Conservation (phyloP, 2,329 filamentous ascomycete genomes). For the Aspergillus sp. region DNA sequence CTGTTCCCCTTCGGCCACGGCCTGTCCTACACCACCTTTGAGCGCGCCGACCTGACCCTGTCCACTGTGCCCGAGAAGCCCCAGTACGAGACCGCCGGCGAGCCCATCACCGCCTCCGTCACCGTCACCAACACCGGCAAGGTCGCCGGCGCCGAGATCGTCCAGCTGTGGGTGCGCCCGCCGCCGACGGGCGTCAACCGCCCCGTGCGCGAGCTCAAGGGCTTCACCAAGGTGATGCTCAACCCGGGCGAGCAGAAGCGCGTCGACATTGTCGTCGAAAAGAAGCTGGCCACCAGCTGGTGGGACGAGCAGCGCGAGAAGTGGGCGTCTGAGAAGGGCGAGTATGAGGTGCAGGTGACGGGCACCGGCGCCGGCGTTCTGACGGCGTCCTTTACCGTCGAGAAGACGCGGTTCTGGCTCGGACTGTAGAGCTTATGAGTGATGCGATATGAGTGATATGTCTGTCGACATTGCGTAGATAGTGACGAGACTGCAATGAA, state of each 20-base stretch:
- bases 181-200: conserved; percentile 52
- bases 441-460: background rate
- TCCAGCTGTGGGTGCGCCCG: conserved; percentile 55
- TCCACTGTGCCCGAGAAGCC: conserved; percentile 23
- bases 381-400: conserved; percentile 55
- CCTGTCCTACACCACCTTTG: conserved; percentile 72
- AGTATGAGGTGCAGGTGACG: conserved; percentile 63
- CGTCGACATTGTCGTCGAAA: conserved; percentile 56
- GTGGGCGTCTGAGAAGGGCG: conserved; percentile 66
- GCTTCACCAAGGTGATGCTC: conserved; percentile 64
- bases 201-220: conserved; percentile 63
- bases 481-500: background rate
- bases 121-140: conserved; percentile 55
- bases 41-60: conserved; percentile 48
- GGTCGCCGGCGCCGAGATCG: conserved; percentile 52
- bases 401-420: conserved; percentile 66
- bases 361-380: conserved; percentile 55
- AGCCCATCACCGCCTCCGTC: conserved; percentile 49
- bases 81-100: conserved; percentile 40
- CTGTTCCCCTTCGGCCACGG: conserved; percentile 80
- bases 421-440: conserved; percentile 49
- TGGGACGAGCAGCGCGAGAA: conserved; percentile 67
- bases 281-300: conserved; percentile 67
- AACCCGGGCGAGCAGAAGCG: conserved; percentile 58
- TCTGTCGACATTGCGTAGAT: background rate